These are phyloP conservation scores for Hyphodiscus hymeniophilus DNA, from an alignment of 495 filamentous ascomycete genomes.

Conservation along the genomic window DNA sequence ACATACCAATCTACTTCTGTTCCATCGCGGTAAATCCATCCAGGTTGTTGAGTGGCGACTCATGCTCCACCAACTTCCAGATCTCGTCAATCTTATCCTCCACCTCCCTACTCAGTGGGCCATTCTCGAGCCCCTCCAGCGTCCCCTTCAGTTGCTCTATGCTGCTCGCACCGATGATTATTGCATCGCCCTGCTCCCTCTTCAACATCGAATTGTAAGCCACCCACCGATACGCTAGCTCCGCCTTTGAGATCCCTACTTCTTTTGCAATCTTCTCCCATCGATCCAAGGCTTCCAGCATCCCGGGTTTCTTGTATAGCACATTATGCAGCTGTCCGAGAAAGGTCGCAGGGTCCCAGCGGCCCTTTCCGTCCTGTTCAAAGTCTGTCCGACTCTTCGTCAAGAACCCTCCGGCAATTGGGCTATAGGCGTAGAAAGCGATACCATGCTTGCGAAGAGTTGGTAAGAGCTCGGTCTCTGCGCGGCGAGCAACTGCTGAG, in stretches of 20 bases:
- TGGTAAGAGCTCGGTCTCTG: slow-evolving; percentile 35
- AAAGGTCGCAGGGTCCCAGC: neutral
- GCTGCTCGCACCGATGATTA: slow-evolving; percentile 40
- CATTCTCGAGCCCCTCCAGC: too few relatives aligned
- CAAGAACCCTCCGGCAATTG: slow-evolving; percentile 42
- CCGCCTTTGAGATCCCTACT: slow-evolving; percentile 34
- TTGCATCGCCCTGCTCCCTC: slow-evolving; percentile 32
- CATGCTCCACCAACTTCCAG: too few relatives aligned
- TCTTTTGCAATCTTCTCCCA: slow-evolving; percentile 25
- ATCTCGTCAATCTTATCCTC: neutral
- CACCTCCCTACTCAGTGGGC: too few relatives aligned
- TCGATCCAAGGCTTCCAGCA: too few relatives aligned
- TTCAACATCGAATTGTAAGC: slow-evolving; percentile 41
- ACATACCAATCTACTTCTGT: neutral
- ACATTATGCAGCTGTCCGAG: slow-evolving; percentile 28
- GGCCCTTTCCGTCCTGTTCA: slow-evolving; percentile 6
- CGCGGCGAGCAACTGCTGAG: slow-evolving; percentile 30
- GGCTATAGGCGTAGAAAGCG: slow-evolving; percentile 33
- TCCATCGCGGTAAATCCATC: too few relatives aligned
- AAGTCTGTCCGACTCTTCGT: slow-evolving; percentile 27
- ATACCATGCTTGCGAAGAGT: slow-evolving; percentile 35
- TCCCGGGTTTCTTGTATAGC: slow-evolving; percentile 32
- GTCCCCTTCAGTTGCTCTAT: too few relatives aligned
- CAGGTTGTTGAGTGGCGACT: too few relatives aligned
- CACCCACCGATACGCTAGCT: slow-evolving; percentile 47